Evolutionary conservation across 805 yeast genomes (phyloP).

Genomic region (Sporopachydermia quercuum): DNA sequence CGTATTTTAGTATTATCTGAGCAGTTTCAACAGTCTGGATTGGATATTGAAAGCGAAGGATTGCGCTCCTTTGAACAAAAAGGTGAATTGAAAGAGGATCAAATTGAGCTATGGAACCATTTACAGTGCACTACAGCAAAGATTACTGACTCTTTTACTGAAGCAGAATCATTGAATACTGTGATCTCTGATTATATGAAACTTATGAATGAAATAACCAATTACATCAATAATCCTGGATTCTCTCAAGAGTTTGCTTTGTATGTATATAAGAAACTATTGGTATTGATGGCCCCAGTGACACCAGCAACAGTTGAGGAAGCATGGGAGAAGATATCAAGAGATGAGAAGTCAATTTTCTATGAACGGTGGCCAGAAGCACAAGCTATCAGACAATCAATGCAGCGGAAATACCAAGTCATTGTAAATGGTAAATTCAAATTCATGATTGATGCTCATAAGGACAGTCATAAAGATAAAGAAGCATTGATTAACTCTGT

Average conservation of each 20-base stretch:
- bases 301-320: conserved; percentile 78
- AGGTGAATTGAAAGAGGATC: conserved; percentile 24
- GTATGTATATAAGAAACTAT: conserved; percentile 35
- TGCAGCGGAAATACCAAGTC: conserved; percentile 33
- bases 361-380: conserved; percentile 50
- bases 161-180: conserved; percentile 58
- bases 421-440: conserved; percentile 63
- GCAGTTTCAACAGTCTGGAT: conserved; percentile 4
- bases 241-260: conserved; percentile 28
- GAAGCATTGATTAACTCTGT: conserved; percentile 23
- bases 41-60: conserved; percentile 10
- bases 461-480: conserved; percentile 12
- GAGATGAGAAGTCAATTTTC: conserved; percentile 34
- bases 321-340: conserved; percentile 42
- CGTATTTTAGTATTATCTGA: conserved; percentile 27
- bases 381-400: conserved; percentile 21
- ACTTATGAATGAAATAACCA: conserved; percentile 37
- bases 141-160: conserved; percentile 45
- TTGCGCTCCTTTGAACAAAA: conserved; percentile 9
- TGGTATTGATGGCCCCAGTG: conserved; percentile 63
- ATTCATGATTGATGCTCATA: conserved; percentile 23
- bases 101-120: conserved; percentile 43
- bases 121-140: conserved; percentile 30
- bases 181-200: conserved; percentile 86
- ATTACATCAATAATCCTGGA: conserved; percentile 22